Evolutionary conservation across 176 grass and related monocot species (phyloP).

Genomic region (Hyparrhenia diplandra): DNA sequence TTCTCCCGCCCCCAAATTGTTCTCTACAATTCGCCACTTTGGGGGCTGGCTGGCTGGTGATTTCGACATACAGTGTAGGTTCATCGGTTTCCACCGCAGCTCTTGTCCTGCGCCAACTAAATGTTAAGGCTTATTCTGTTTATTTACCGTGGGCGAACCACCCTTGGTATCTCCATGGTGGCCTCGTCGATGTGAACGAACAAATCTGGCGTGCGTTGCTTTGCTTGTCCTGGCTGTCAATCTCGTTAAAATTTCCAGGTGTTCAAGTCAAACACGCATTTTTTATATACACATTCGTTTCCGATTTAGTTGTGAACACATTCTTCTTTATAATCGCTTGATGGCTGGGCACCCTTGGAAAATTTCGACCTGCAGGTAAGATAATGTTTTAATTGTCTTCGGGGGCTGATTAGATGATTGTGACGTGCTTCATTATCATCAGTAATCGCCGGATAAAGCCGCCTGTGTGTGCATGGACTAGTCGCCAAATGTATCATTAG

Average conservation of each 20-base stretch:
- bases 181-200: neutral
- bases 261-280: neutral
- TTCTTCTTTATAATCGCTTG: neutral
- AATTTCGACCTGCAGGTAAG: neutral
- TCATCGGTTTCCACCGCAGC: neutral
- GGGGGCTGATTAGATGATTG: neutral
- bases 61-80: neutral
- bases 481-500: neutral
- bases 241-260: conserved; percentile 8
- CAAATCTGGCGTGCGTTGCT: neutral
- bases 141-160: neutral
- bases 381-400: neutral
- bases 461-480: conserved; percentile 19
- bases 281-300: neutral
- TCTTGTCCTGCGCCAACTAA: neutral
- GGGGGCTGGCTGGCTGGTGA: neutral
- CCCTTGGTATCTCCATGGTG: conserved; percentile 11
- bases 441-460: neutral
- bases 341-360: neutral
- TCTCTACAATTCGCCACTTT: neutral
- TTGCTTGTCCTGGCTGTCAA: neutral
- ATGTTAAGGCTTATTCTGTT: neutral
- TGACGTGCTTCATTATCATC: neutral
- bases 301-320: too few relatives aligned
- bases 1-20: neutral